Evolutionary conservation across 805 yeast species (phyloP), one percentile per base, ranked within the genome.

Genomic region (Nakazawaea wyomingensis): DNA sequence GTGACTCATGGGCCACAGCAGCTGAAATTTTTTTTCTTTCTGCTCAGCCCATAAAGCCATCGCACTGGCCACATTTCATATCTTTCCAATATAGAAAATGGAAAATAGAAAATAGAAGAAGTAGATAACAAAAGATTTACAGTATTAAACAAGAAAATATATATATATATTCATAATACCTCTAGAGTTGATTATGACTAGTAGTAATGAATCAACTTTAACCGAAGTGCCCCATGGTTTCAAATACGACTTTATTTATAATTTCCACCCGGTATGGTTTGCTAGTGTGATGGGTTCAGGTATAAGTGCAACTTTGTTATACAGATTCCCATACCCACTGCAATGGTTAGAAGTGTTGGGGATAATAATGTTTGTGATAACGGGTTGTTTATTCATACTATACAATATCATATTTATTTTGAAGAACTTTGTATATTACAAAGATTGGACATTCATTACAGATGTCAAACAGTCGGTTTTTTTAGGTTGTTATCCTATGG

Each of bases 231-330:
- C 27, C 3, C 16, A 29, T 29, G 13, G 16, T 7, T 43, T 33
- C 5, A 34, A 20, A 34, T 19, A 26, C n/a, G 33, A 19, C n/a
- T 43, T 43, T 20, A 38, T 57, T 16, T 33, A 50, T 11, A 44
- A 50, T 20, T 69, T 69, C 49, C 63, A 66, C 21, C 83, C 85
- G 1, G 68, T 69, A 5, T 81, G 80, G 71, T 87, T 81, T 61
- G 82, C 84, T 22, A 68, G 78, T 39, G 74, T 80, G n/a, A 89
- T 89, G 96, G 96, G 95, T 2, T 74, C 82, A 3, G 96, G 96
- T 1, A 84, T 88, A 32, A 66, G 86, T 2, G 66, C 85, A 4
- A 57, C 73, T 29, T 64, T 86, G 4, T 65, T 89, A 30, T 73
- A 78, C 57, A 59, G 66, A 31, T 88, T 82, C 56, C 88, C 96